phyloP scores from a whole-genome alignment of 2,329 filamentous ascomycete genomes.

The Fusarium subglutinans region DNA sequence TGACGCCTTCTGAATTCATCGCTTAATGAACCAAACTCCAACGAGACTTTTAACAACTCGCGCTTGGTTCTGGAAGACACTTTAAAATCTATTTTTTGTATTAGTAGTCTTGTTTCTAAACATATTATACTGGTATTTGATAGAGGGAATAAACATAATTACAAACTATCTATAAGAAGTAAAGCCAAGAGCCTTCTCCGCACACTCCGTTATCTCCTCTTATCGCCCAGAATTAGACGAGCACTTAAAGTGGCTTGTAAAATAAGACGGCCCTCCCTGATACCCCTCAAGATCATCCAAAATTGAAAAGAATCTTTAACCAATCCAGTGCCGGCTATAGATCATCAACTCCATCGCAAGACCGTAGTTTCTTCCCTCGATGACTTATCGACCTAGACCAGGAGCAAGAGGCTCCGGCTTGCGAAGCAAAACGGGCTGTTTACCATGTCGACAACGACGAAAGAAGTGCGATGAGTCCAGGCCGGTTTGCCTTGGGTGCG shows the following conservation, averaged over 20 bases:
- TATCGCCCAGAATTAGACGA: accelerated
- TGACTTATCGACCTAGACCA: background rate
- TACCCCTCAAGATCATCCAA: accelerated
- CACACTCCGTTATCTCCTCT: background rate
- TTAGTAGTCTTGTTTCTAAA: background rate
- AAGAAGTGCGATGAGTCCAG: background rate
- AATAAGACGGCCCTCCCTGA: background rate
- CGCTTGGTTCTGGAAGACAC: accelerated
- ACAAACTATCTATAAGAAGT: background rate
- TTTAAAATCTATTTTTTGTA: too few species aligned
- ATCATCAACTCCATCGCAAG: background rate
- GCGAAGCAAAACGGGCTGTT: background rate
- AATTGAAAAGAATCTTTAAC: accelerated
- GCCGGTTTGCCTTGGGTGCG: background rate
- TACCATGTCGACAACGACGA: background rate
- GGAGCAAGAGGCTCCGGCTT: background rate
- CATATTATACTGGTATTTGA: accelerated
- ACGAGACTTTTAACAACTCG: too few species aligned
- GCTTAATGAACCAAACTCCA: background rate
- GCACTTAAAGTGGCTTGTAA: background rate
- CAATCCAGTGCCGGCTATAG: background rate
- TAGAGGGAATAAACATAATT: background rate
- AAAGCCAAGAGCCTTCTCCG: background rate
- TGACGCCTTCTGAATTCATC: background rate
- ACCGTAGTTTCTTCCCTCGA: background rate